Base-by-base conservation (phyloP, 495 filamentous ascomycete genomes). In the Sordaria brevicollis region DNA sequence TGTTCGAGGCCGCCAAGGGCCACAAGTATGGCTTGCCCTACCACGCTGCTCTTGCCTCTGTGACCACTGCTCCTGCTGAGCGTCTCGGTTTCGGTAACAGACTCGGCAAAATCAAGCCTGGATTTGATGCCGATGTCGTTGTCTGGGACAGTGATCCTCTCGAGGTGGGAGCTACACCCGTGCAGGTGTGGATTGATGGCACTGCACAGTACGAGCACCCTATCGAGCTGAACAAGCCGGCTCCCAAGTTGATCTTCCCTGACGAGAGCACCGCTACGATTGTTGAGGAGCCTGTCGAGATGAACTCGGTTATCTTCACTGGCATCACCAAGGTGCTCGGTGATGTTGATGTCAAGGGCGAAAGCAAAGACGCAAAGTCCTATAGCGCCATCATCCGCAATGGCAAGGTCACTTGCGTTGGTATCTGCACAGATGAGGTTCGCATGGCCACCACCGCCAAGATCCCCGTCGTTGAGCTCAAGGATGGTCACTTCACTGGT, bases 131-230 rank as follows among this genome's bases (percentile, higher is more conserved):
- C 25, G 89, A 91, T 72, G 69, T 91, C 25, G 89, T 89, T 2
- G 83, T 90, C 9, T 91, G 88, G 88, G 88, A 90, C 73, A 86
- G 83, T 65, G 87, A 91, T 74, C 89, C 89, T 35, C 77, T 91
- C 5, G 82, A 82, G 43, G 81, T 87, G 0, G 89, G 89, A 10
- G 88, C 88, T 1, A 79, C 88, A 5, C 87, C 89, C 0, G 76
- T 85, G 1, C 86, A 90, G 69, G 86, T 91, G 3, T 91, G 84
- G 83, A 88, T 91, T 70, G 89, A 91, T 73, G 88, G 89, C 6
- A 85, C 79, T 13, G 80, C 83, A 3, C 82, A 84, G 66, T 83
- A 82, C 31, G 80, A 85, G n/a, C 67, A 81, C 15, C 81, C 79
- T 17, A 74, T 82, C 67, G 79, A 78, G 78, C 75, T 81, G 70